Evolutionary conservation across 148 eudicot genomes (phyloP).

Genomic region (Polygonum aviculare): DNA sequence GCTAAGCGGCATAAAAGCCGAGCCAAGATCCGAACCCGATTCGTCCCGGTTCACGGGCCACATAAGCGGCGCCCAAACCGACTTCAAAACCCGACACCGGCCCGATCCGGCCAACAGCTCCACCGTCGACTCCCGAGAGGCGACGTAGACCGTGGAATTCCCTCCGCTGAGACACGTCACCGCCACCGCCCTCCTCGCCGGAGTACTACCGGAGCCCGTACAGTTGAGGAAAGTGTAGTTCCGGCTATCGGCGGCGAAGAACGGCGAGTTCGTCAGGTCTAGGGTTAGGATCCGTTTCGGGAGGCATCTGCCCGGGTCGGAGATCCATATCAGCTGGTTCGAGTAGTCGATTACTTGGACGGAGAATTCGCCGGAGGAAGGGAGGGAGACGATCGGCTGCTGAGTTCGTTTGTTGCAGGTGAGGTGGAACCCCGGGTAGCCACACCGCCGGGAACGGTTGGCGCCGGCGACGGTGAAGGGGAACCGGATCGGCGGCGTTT

Average conservation of each 20-base stretch:
- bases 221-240: slow-evolving; percentile 44
- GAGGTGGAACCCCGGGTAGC: slow-evolving; percentile 53
- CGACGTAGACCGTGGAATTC: slow-evolving; percentile 6
- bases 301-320: slow-evolving; percentile 50
- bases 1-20: slow-evolving; percentile 20
- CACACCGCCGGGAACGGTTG: slow-evolving; percentile 27
- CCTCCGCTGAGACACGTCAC: slow-evolving; percentile 6
- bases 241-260: background rate
- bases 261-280: slow-evolving; percentile 22
- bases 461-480: slow-evolving; percentile 33
- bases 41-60: slow-evolving; percentile 11
- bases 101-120: background rate
- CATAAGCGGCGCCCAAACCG: slow-evolving; percentile 17
- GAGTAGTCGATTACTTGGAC: slow-evolving; percentile 35
- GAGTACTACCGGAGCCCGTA: background rate
- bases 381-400: slow-evolving; percentile 34
- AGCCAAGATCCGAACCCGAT: slow-evolving; percentile 12
- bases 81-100: slow-evolving; percentile 13
- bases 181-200: background rate
- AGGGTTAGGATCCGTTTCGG: slow-evolving; percentile 26
- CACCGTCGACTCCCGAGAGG: background rate
- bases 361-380: slow-evolving; percentile 21
- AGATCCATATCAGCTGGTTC: slow-evolving; percentile 25
- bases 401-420: slow-evolving; percentile 30
- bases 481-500: slow-evolving; percentile 31